A percentile compares a stretch with the other conserved stretches of the same genome.
Conservation (phyloP, 805 yeast species). For the Lipomyces yamadae region DNA sequence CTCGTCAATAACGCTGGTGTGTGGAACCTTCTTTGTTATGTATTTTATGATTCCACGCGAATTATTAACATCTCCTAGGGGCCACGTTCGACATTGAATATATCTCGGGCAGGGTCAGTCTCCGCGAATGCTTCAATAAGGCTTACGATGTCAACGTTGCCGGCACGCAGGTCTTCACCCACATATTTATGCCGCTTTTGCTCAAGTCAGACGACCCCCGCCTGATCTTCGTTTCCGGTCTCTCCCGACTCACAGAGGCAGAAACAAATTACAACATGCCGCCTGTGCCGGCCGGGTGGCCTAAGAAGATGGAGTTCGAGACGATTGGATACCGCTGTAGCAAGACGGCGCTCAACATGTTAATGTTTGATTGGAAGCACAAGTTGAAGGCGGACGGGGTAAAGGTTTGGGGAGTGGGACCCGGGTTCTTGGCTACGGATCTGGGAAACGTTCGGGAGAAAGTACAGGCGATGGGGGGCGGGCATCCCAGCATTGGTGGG, state of each 20-base stretch:
- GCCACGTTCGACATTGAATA: slow-evolving; percentile 6
- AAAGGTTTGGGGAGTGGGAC: slow-evolving; percentile 7
- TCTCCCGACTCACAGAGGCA: slow-evolving; percentile 6
- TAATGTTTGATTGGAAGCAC: slow-evolving; percentile 5
- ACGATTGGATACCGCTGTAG: slow-evolving; percentile 9
- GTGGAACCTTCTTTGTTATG: not conserved
- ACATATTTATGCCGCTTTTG: slow-evolving; percentile 4
- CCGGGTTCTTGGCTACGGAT: slow-evolving; percentile 11
- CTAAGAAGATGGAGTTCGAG: slow-evolving; percentile 10
- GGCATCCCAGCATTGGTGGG: slow-evolving; percentile 11
- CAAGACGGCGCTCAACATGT: slow-evolving; percentile 11
- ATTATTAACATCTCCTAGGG: slow-evolving; percentile 7
- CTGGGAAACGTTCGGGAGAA: not conserved
- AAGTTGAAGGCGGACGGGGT: slow-evolving; percentile 9
- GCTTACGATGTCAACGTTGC: slow-evolving; percentile 10
- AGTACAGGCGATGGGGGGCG: slow-evolving; percentile 6
- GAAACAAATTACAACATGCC: not conserved
- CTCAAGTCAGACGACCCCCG: slow-evolving; percentile 11
- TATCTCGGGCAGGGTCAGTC: not conserved
- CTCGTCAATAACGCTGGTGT: slow-evolving; percentile 7
- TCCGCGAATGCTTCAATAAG: slow-evolving; percentile 8
- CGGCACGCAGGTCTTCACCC: slow-evolving; percentile 8
- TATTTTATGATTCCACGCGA: slow-evolving; percentile 6
- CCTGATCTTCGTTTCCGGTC: not conserved
- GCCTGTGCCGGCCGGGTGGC: slow-evolving; percentile 12